phyloP scores from a whole-genome alignment of 768 basidiomycete genomes.

The Epithele typhae region DNA sequence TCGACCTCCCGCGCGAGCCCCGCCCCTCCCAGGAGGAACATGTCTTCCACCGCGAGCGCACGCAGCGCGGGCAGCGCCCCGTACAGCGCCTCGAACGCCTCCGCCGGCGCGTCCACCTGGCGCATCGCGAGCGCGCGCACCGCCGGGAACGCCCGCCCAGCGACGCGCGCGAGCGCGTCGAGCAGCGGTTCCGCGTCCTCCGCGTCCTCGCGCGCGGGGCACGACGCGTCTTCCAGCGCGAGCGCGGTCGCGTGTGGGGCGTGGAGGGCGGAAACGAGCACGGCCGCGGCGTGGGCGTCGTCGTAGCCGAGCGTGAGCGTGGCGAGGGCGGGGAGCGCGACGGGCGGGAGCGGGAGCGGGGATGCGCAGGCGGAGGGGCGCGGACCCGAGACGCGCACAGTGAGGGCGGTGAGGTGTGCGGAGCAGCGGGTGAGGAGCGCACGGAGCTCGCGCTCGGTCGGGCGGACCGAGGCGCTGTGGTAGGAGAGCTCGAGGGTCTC shows the following conservation, averaged over 20 bases:
- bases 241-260: slow-evolving; percentile 37
- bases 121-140: slow-evolving; percentile 34
- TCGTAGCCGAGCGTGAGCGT: slow-evolving; percentile 43
- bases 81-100: slow-evolving; percentile 16
- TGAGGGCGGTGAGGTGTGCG: slow-evolving; percentile 38
- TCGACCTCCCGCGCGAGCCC: slow-evolving; percentile 10
- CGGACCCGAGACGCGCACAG: slow-evolving; percentile 47
- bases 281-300: slow-evolving; percentile 32
- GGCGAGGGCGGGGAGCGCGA: slow-evolving; percentile 35
- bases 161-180: slow-evolving; percentile 22
- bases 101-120: slow-evolving; percentile 32
- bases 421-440: slow-evolving; percentile 38
- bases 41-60: slow-evolving; percentile 20
- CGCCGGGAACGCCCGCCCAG: slow-evolving; percentile 30
- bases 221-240: slow-evolving; percentile 40
- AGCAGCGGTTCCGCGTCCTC: slow-evolving; percentile 25
- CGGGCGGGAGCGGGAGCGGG: slow-evolving; percentile 14
- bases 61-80: slow-evolving; percentile 15
- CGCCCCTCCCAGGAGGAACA: slow-evolving; percentile 9
- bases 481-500: slow-evolving; percentile 46
- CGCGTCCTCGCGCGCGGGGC: slow-evolving; percentile 37
- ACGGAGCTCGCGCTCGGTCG: slow-evolving; percentile 39
- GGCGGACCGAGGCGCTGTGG: slow-evolving; percentile 52
- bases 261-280: slow-evolving; percentile 36
- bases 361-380: background rate